phyloP scores from a whole-genome alignment of 306 rosid species.

The Quercus gilva region DNA sequence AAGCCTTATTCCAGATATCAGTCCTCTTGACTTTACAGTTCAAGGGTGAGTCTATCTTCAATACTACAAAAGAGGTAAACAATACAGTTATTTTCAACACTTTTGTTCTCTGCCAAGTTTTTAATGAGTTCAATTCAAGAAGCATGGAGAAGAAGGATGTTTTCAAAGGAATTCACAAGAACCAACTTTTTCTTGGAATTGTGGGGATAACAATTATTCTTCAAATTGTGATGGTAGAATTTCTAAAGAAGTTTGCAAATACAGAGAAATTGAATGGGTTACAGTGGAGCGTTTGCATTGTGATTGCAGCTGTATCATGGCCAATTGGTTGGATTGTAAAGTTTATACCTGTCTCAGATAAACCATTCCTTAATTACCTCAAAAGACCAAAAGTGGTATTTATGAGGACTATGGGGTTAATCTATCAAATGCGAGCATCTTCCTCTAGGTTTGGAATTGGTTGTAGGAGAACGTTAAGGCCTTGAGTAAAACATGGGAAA shows the following conservation, averaged over 20 bases:
- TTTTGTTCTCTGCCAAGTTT: constrained; percentile 85
- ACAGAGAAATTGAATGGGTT: constrained; percentile 56
- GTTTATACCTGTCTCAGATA: constrained; percentile 56
- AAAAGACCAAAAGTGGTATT: constrained; percentile 20
- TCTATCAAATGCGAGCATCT: not conserved
- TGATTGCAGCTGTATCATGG: constrained; percentile 70
- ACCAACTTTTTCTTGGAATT: constrained; percentile 68
- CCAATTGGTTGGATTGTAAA: constrained; percentile 73
- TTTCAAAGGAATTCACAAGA: constrained; percentile 60
- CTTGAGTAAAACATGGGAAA: not conserved
- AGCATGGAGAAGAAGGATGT: constrained; percentile 78
- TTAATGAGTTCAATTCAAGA: constrained; percentile 85
- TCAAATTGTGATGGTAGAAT: constrained; percentile 82
- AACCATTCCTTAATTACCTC: constrained; percentile 35
- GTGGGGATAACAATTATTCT: constrained; percentile 69
- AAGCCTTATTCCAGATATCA: constrained; percentile 68
- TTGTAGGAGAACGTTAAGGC: not conserved
- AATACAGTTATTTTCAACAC: constrained; percentile 75
- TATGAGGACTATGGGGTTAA: not conserved
- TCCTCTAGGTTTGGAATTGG: not conserved
- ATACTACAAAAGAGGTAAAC: constrained; percentile 51
- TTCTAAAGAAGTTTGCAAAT: constrained; percentile 77
- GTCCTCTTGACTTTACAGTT: constrained; percentile 65
- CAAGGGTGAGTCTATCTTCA: constrained; percentile 59
- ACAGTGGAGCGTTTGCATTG: constrained; percentile 63